Evolutionary conservation across 345 rosid species (phyloP).

Genomic region (Litchi chinensis): DNA sequence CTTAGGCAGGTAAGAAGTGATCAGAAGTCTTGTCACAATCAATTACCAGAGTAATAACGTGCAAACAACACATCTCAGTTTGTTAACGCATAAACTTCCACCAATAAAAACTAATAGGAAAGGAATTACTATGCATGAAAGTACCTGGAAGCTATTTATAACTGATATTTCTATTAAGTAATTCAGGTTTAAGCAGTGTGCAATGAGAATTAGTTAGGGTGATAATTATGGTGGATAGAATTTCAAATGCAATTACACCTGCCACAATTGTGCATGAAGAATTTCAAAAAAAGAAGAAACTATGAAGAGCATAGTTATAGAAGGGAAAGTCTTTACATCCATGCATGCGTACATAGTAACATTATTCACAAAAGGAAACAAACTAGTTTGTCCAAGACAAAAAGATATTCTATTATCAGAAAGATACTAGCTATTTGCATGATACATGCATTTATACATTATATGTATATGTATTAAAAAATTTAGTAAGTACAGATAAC

Average conservation of each 20-base stretch:
- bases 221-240: not conserved
- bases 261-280: not conserved
- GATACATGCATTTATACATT: no score
- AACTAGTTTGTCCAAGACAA: not conserved
- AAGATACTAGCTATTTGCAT: not conserved
- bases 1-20: conserved; percentile 1
- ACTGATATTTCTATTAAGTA: not conserved
- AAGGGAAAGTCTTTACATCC: not conserved
- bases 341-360: not conserved
- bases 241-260: not conserved
- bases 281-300: not conserved
- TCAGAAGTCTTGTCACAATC: not conserved
- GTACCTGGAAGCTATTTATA: not conserved
- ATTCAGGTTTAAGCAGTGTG: not conserved
- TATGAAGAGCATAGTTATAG: not conserved
- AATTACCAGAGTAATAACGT: not conserved
- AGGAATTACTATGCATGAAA: not conserved
- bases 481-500: not conserved
- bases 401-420: not conserved
- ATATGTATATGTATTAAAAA: no score
- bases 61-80: not conserved
- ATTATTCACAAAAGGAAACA: not conserved
- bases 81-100: not conserved
- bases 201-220: not conserved
- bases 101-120: not conserved